Base-by-base conservation (phyloP, 345 rosid species). In the Citrus reticulata region DNA sequence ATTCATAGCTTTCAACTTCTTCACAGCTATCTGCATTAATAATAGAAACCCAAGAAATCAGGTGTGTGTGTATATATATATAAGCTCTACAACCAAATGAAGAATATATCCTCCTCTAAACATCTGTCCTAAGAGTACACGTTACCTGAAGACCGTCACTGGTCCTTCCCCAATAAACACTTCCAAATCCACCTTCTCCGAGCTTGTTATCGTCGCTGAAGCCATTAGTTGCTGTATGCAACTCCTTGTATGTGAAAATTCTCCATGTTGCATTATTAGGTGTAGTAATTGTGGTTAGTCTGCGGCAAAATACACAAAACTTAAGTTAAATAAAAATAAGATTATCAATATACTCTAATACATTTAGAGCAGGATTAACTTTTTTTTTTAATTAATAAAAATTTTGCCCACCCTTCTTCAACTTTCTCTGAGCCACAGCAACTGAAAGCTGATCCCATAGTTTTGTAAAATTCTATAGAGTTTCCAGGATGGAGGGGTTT, bases 141-240 rank as follows among this genome's bases (percentile, higher is more conserved):
- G 58, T 17, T 54, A 88, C 95, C 90, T 91, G 89, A 75, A 90
- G 88, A 25, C 93, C 95, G 58, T 91, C 93, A 0, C 49, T 46
- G 13, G 95, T 91, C 84, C 86, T 91, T n/a, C 95, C 93, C 92
- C 91, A 91, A 25, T 86, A 91, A 70, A 91, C 95, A 82, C 95
- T 90, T 60, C 95, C 95, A 68, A 91, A 90, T 2, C 90, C 89
- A 59, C 89, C 90, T 81, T 88, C 87, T 55, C 90, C 90, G 35
- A 88, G 89, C 82, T 83, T 86, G 78, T 90, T 91, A 34, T 90
- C 92, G 14, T 91, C 95, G 37, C 89, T 84, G 78, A 91, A 91
- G n/a, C 93, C 95, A 77, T 86, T 87, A 7, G 95, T 91, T 9
- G 95, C 95, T 42, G 79, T 19, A 20, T 85, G 85, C 79, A 91